Conservation (phyloP, 148 eudicot species). For the Camellia lanceoleosa region DNA sequence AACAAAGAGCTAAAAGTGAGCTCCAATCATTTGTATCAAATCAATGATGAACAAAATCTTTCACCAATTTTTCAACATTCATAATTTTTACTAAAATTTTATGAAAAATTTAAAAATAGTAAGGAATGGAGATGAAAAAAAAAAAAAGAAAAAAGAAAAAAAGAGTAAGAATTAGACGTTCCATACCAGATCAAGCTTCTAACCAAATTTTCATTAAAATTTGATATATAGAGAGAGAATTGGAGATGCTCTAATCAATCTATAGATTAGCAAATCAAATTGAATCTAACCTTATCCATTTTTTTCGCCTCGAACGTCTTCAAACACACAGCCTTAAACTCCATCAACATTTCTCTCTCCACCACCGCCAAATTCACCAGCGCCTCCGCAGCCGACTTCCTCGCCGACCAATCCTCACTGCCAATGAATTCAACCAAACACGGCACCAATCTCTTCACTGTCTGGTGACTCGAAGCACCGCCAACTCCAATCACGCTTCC, state of each 20-base stretch:
- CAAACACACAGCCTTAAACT: constrained; percentile 56
- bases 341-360: constrained; percentile 54
- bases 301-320: constrained; percentile 69
- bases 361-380: constrained; percentile 57
- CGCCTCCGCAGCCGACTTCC: constrained; percentile 84
- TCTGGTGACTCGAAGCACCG: constrained; percentile 38
- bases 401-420: constrained; percentile 78
- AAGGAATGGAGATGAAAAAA: not conserved
- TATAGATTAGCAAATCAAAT: not conserved
- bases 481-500: constrained; percentile 56
- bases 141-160: too few relatives aligned
- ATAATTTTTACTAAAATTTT: too few relatives aligned
- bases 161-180: too few relatives aligned
- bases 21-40: too few relatives aligned
- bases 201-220: too few relatives aligned
- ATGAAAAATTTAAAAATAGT: not conserved
- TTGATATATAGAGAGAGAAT: too few relatives aligned
- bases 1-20: too few relatives aligned
- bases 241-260: not conserved
- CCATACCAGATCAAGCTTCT: too few relatives aligned
- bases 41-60: too few relatives aligned
- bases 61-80: too few relatives aligned
- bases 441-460: constrained; percentile 52
- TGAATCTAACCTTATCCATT: constrained; percentile 66
- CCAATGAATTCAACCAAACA: constrained; percentile 58